A percentile compares a stretch with the other conserved stretches of the same genome.
These are phyloP conservation scores for Saitozyma podzolica DNA, from an alignment of 768 basidiomycete species.

Conservation along the genomic window DNA sequence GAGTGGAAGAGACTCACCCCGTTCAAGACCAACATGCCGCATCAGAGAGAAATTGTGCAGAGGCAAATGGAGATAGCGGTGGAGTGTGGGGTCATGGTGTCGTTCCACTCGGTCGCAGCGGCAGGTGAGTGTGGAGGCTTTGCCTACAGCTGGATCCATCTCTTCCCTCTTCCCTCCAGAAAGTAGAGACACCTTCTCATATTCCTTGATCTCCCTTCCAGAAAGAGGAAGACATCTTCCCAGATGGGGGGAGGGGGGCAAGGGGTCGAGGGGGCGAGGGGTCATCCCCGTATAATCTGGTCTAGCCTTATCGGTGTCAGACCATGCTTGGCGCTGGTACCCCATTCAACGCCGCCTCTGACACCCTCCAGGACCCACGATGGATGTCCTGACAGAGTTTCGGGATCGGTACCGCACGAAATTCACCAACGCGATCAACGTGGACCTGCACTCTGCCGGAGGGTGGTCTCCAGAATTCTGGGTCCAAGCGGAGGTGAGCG, in stretches of 20 bases:
- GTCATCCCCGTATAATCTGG: not conserved
- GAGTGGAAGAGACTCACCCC: conserved; percentile 72
- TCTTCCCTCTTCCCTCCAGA: not conserved
- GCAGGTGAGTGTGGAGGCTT: conserved; percentile 22
- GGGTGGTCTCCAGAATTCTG: conserved; percentile 71
- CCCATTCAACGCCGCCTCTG: not conserved
- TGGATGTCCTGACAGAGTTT: conserved; percentile 66
- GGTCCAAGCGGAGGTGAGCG: conserved; percentile 68
- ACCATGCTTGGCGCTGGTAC: not conserved
- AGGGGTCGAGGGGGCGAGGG: not conserved
- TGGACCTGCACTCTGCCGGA: conserved; percentile 90
- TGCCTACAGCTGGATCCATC: not conserved
- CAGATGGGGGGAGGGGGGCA: not conserved
- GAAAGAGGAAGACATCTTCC: no score
- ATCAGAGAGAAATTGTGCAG: conserved; percentile 78
- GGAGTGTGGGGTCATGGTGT: conserved; percentile 72
- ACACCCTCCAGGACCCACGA: conserved; percentile 58
- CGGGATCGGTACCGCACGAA: conserved; percentile 59
- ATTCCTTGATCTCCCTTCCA: no score
- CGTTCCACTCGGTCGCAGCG: conserved; percentile 62
- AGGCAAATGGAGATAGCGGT: conserved; percentile 83
- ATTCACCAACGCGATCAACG: conserved; percentile 66
- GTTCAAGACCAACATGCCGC: conserved; percentile 74
- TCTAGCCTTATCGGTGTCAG: not conserved
- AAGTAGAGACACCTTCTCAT: no score